A percentile compares a stretch with the other conserved stretches of the same genome.
Evolutionary conservation across 345 rosid genomes (phyloP).

Genomic region (Carallia pectinifolia): DNA sequence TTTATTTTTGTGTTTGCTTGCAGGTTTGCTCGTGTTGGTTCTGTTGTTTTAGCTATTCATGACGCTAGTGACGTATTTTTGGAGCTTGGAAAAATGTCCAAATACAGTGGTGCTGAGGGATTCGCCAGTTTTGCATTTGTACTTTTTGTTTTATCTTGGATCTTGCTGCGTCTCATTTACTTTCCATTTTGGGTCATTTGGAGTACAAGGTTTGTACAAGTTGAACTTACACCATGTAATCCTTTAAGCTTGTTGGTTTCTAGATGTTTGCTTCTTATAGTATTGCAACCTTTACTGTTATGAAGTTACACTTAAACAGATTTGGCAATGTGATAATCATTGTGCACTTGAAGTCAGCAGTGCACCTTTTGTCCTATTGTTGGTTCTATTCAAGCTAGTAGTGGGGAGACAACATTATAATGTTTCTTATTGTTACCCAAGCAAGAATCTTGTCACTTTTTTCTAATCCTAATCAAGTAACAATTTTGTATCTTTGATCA

Average conservation of each 20-base stretch:
- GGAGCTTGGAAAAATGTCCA: slow-evolving; percentile 96
- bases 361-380: background rate
- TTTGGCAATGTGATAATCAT: background rate
- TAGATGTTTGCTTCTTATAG: background rate
- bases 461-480: background rate
- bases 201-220: slow-evolving; percentile 86
- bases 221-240: slow-evolving; percentile 3
- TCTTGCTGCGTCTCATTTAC: slow-evolving; percentile 82
- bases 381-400: background rate
- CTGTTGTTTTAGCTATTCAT: slow-evolving; percentile 90
- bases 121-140: slow-evolving; percentile 70
- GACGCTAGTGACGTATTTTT: slow-evolving; percentile 93
- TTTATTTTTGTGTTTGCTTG: slow-evolving; percentile 14
- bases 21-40: slow-evolving; percentile 93
- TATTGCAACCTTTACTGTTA: no score
- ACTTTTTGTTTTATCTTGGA: slow-evolving; percentile 85
- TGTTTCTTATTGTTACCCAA: no score
- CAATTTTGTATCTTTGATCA: background rate
- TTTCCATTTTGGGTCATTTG: slow-evolving; percentile 97
- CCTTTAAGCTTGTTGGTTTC: background rate
- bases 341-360: background rate
- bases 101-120: slow-evolving; percentile 78
- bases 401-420: no score
- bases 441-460: no score
- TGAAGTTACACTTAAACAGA: no score